Percentiles rank a stretch among this genome's conserved stretches.
These are phyloP conservation scores for Fusarium acutatum DNA, from an alignment of 2,329 filamentous ascomycete species.

Conservation along the genomic window DNA sequence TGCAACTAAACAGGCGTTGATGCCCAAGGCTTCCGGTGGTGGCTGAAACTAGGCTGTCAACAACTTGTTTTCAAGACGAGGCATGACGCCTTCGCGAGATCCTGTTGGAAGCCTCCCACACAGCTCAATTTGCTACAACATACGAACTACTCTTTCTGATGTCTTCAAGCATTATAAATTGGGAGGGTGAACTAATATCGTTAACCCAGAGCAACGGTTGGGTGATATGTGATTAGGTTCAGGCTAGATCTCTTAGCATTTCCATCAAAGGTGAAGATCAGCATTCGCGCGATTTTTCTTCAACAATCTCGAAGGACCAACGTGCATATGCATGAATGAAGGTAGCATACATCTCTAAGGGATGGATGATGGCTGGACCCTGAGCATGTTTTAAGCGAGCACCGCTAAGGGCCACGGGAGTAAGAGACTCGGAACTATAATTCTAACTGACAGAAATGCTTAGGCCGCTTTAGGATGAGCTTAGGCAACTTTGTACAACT, in stretches of 20 bases:
- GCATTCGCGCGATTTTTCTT: conserved; percentile 24
- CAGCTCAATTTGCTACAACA: background rate
- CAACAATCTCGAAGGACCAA: background rate
- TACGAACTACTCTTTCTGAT: background rate
- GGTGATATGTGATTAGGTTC: background rate
- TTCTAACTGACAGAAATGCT: background rate
- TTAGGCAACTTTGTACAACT: background rate
- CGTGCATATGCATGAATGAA: background rate
- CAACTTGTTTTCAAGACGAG: background rate
- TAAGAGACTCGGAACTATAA: background rate
- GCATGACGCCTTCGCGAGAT: background rate
- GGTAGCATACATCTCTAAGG: conserved; percentile 12
- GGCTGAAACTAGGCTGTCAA: conserved; percentile 14
- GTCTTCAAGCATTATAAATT: background rate
- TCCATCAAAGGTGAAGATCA: conserved; percentile 2
- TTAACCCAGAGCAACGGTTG: background rate
- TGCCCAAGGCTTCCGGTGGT: background rate
- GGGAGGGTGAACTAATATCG: background rate
- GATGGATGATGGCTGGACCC: conserved; percentile 5
- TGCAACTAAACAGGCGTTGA: background rate
- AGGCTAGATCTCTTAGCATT: conserved; percentile 5
- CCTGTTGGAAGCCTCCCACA: background rate
- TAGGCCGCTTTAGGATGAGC: background rate
- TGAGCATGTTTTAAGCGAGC: background rate
- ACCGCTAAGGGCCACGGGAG: background rate